phyloP scores from a whole-genome alignment of 495 filamentous ascomycete genomes.

The Tuber borchii region DNA sequence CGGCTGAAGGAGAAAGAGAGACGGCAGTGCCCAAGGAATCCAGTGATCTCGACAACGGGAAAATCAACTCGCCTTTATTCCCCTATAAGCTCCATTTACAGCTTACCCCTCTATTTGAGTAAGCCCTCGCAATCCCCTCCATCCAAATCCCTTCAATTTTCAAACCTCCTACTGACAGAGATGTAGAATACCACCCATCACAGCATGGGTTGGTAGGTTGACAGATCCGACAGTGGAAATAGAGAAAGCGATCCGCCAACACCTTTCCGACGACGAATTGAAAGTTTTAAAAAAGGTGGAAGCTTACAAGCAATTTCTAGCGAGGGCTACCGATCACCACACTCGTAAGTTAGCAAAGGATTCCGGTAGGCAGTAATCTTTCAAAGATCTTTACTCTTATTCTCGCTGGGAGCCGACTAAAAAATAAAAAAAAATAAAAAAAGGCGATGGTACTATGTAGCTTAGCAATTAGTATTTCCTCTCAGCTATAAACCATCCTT shows the following conservation, averaged over 20 bases:
- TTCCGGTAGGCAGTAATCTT: neutral
- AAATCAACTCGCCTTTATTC: neutral
- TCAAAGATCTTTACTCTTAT: neutral
- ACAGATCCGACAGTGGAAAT: conserved; percentile 13
- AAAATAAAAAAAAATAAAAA: too few species aligned
- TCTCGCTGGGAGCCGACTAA: neutral
- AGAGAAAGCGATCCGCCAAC: conserved; percentile 16
- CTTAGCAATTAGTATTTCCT: neutral
- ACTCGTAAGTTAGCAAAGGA: conserved; percentile 11
- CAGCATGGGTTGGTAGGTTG: conserved; percentile 10
- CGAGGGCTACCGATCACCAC: conserved; percentile 16
- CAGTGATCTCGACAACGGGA: neutral
- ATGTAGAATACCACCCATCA: conserved; percentile 14
- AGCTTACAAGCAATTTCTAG: conserved; percentile 23
- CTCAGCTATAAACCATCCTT: neutral
- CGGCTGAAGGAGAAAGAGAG: neutral
- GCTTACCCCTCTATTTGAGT: conserved; percentile 25
- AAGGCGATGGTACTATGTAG: neutral
- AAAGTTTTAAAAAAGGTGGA: conserved; percentile 9
- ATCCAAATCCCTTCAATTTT: neutral
- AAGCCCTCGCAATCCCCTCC: conserved; percentile 6
- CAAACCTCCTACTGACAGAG: neutral
- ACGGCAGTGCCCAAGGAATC: neutral
- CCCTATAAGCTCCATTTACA: conserved; percentile 29
- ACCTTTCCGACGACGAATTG: conserved; percentile 3